Percentiles rank a stretch among this genome's conserved stretches.
These are phyloP conservation scores for Gigaspora rosea DNA, from an alignment of 192 early-diverging fungal genomes.

Conservation along the genomic window DNA sequence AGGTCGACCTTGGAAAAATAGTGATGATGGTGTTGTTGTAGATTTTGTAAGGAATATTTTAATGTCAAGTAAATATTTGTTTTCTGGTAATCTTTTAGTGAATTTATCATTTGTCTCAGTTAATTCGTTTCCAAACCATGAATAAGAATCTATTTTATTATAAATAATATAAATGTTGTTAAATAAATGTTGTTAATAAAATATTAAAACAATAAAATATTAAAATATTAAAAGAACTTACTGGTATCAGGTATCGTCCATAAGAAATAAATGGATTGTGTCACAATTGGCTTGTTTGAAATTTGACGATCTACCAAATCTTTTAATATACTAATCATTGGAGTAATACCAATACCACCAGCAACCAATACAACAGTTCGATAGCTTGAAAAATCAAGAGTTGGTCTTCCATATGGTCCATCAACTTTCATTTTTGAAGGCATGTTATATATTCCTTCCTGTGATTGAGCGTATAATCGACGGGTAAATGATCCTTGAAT, in stretches of 20 bases:
- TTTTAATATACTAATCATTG: conserved; percentile 40
- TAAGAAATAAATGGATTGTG: conserved; percentile 41
- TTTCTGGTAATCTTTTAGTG: neutral
- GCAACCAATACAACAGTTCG: conserved; percentile 32
- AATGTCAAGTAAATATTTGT: conserved; percentile 11
- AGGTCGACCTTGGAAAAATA: conserved; percentile 34
- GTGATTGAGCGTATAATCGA: conserved; percentile 25
- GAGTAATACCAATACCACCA: conserved; percentile 49
- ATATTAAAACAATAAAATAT: neutral
- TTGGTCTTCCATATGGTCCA: conserved; percentile 46
- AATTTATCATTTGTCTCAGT: neutral
- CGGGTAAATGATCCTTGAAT: conserved; percentile 38
- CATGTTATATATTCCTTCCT: neutral
- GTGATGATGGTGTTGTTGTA: conserved; percentile 23
- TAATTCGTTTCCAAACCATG: conserved; percentile 21
- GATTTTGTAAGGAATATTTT: conserved; percentile 20
- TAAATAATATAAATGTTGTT: neutral
- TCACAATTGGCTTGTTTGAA: conserved; percentile 34
- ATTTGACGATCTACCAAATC: conserved; percentile 42
- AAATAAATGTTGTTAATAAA: neutral
- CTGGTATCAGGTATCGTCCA: conserved; percentile 43
- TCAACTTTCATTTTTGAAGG: conserved; percentile 36
- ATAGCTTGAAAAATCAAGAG: conserved; percentile 40
- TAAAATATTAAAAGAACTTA: conserved; percentile 25
- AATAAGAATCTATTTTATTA: conserved; percentile 21